phyloP scores from a whole-genome alignment of 441 rosid genomes.

The Eruca vesicaria region DNA sequence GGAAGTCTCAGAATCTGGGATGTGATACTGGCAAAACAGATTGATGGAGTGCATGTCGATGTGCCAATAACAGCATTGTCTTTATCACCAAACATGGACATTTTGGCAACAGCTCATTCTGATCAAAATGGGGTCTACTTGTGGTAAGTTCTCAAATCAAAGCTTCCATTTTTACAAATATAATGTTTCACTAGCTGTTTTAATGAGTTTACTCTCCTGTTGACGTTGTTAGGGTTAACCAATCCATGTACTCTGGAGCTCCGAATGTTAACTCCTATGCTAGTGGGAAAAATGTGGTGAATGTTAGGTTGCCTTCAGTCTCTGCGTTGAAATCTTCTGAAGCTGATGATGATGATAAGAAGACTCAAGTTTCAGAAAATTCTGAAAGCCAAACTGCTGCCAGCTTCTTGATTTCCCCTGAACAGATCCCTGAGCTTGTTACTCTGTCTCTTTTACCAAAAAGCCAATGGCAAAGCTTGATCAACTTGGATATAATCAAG shows the following conservation, averaged over 20 bases:
- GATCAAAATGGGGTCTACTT: slow-evolving; percentile 90
- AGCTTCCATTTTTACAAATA: neutral
- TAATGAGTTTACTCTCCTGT: neutral
- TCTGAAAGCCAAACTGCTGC: slow-evolving; percentile 33
- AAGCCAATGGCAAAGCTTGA: slow-evolving; percentile 96
- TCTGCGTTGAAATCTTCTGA: slow-evolving; percentile 58
- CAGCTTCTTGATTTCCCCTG: slow-evolving; percentile 36
- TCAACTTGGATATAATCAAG: slow-evolving; percentile 95
- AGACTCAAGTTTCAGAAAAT: slow-evolving; percentile 40
- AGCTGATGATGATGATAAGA: slow-evolving; percentile 39
- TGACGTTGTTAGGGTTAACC: slow-evolving; percentile 68
- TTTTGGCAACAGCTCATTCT: slow-evolving; percentile 91
- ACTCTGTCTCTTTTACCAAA: slow-evolving; percentile 91
- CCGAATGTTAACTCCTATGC: slow-evolving; percentile 67
- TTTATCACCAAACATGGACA: slow-evolving; percentile 92
- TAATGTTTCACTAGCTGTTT: neutral
- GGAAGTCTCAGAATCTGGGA: slow-evolving; percentile 95
- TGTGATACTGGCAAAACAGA: slow-evolving; percentile 83
- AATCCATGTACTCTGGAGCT: slow-evolving; percentile 76
- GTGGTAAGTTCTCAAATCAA: slow-evolving; percentile 53
- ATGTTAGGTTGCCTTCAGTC: slow-evolving; percentile 80
- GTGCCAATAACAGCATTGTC: slow-evolving; percentile 88
- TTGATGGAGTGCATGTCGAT: slow-evolving; percentile 85
- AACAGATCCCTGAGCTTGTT: slow-evolving; percentile 88
- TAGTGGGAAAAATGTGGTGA: slow-evolving; percentile 77